These are phyloP conservation scores for Draba incana DNA, from an alignment of 345 rosid species.

Conservation along the genomic window DNA sequence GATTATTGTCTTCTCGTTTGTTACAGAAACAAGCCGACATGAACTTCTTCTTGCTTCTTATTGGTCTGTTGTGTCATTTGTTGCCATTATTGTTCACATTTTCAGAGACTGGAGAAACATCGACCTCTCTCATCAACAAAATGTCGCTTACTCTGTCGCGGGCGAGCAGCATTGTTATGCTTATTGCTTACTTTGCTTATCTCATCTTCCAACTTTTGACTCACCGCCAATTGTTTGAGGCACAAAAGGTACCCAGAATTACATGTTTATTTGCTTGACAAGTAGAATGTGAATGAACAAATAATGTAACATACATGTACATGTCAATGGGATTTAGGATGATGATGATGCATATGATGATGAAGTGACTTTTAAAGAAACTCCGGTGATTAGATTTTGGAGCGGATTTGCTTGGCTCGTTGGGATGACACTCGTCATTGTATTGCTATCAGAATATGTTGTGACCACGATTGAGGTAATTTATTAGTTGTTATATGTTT, in stretches of 20 bases:
- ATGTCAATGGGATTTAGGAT: constrained; percentile 20
- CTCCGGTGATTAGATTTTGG: constrained; percentile 77
- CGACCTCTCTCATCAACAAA: constrained; percentile 38
- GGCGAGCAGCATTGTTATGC: constrained; percentile 83
- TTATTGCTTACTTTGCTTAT: constrained; percentile 71
- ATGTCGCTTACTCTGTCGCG: constrained; percentile 68
- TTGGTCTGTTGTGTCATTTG: constrained; percentile 73
- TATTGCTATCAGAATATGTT: constrained; percentile 76
- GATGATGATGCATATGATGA: constrained; percentile 49
- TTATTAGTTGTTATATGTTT: neutral
- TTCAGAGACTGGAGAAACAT: constrained; percentile 39
- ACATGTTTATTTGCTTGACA: neutral
- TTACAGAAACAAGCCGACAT: constrained; percentile 89
- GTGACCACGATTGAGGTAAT: constrained; percentile 84
- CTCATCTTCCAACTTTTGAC: constrained; percentile 80
- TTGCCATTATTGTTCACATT: constrained; percentile 66
- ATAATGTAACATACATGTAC: neutral
- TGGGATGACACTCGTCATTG: constrained; percentile 78
- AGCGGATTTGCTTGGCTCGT: constrained; percentile 81
- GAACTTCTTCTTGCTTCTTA: constrained; percentile 66
- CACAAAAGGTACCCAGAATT: constrained; percentile 39
- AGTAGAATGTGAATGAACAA: neutral
- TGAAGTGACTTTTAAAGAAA: constrained; percentile 52
- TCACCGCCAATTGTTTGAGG: constrained; percentile 53
- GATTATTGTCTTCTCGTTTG: constrained; percentile 11